Evolutionary conservation across 495 filamentous ascomycete species (phyloP).

Genomic region (Neurospora sp.): DNA sequence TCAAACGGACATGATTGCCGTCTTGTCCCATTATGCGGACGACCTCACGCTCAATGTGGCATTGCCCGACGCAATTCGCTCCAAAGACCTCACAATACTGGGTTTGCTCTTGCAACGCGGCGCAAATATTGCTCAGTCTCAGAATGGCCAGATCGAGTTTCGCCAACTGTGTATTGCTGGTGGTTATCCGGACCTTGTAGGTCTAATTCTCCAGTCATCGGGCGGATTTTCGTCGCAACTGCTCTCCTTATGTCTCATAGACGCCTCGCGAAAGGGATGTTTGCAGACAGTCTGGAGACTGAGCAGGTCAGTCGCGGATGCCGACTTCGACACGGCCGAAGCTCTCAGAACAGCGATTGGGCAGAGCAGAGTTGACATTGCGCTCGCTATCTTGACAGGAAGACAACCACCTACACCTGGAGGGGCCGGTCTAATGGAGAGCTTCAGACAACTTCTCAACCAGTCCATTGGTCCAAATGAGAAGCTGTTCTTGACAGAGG

Average conservation of each 20-base stretch:
- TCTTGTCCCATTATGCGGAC: constrained; percentile 35
- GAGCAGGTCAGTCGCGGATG: constrained; percentile 34
- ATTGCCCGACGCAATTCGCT: constrained; percentile 31
- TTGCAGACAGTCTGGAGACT: constrained; percentile 33
- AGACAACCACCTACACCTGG: constrained; percentile 25
- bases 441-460: constrained; percentile 28
- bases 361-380: constrained; percentile 32
- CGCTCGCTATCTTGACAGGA: constrained; percentile 34
- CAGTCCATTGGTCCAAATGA: constrained; percentile 31
- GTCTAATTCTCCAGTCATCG: constrained; percentile 32
- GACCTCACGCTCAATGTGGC: constrained; percentile 27
- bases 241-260: constrained; percentile 34
- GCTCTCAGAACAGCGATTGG: constrained; percentile 33
- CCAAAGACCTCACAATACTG: constrained; percentile 24
- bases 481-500: constrained; percentile 32
- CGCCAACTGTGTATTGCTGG: constrained; percentile 30
- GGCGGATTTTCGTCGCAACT: constrained; percentile 24
- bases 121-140: constrained; percentile 26
- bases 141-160: constrained; percentile 35
- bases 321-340: constrained; percentile 31
- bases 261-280: constrained; percentile 33
- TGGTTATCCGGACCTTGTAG: constrained; percentile 28
- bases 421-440: constrained; percentile 27
- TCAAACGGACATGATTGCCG: constrained; percentile 37
- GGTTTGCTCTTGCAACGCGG: constrained; percentile 32